phyloP scores from a whole-genome alignment of 1,284 basidiomycete species.

The Phlebopus sp. region DNA sequence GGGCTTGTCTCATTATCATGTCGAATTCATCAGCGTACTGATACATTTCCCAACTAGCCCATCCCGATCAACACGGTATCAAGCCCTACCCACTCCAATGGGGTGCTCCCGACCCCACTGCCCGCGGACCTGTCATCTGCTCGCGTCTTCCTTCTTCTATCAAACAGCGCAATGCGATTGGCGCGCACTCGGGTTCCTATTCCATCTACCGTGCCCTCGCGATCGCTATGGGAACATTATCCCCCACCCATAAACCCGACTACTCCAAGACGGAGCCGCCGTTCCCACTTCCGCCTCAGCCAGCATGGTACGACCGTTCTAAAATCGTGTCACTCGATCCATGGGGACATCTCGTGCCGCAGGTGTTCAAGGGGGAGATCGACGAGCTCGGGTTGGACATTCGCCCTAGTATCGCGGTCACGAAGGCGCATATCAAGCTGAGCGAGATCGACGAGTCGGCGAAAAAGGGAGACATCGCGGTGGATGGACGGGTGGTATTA shows the following conservation, averaged over 20 bases:
- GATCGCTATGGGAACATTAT: conserved; percentile 87
- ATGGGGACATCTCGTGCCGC: conserved; percentile 88
- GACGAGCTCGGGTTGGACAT: conserved; percentile 70
- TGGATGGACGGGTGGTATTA: conserved; percentile 86
- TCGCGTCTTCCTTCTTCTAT: conserved; percentile 83
- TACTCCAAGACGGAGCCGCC: conserved; percentile 89
- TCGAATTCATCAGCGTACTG: neutral
- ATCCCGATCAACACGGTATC: conserved; percentile 72
- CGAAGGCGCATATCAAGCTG: conserved; percentile 85
- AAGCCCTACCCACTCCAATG: conserved; percentile 78
- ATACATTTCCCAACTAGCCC: conserved; percentile 41
- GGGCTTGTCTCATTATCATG: conserved; percentile 2
- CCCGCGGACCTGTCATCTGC: conserved; percentile 87
- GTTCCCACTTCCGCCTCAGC: conserved; percentile 77
- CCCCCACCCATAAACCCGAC: conserved; percentile 84
- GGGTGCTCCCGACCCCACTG: conserved; percentile 67
- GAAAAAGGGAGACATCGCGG: conserved; percentile 66
- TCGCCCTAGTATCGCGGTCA: conserved; percentile 89
- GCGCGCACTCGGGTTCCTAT: conserved; percentile 92
- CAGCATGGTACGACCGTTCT: conserved; percentile 73
- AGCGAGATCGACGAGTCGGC: conserved; percentile 87
- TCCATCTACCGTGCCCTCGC: conserved; percentile 92
- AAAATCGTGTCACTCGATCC: conserved; percentile 97
- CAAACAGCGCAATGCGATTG: conserved; percentile 90
- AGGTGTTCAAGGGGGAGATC: conserved; percentile 70